Base-by-base conservation (phyloP, 495 filamentous ascomycete species). In the Xylaria palmicola region DNA sequence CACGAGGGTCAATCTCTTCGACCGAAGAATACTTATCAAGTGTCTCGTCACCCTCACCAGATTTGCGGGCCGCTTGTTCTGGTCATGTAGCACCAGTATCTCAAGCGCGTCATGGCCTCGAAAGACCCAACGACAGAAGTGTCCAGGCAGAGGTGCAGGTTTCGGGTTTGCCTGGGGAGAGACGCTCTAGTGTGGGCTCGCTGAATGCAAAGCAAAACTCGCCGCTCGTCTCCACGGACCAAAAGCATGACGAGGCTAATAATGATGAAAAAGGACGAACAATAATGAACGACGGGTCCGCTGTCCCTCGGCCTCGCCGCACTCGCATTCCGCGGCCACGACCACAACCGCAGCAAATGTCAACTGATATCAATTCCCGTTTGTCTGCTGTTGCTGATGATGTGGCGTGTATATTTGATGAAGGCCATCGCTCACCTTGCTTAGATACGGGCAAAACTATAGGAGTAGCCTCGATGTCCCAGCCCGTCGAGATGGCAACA, bases 11-110 rank as follows among this genome's bases (percentile, higher is more conserved):
- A 10, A 9, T 43, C 10, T 57, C 58, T 8, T 63, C 65, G 10
- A 37, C 15, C 8, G 65, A 54, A 34, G 56, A 59, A 29, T 49
- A 61, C 8, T 47, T 51, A 24, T 55, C 49, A 17, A 40, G 29
- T 24, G 34, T 22, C 27, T 56, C 60, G 5, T 34, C 56, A 26
- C 22, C 41, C 29, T 34, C 24, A 41, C 36, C 55, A 1, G 20
- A 27, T 24, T 9, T n/a, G 5, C n/a, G 13, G 12, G 24, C 2
- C 19, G 20, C 7, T 8, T 26, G 27, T 7, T 7, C 22, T 27
- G 22, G 22, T 29, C 12, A 30, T 3, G 19, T 29, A 3, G 27
- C n/a, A 3, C 27, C 19, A 19, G 27, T 15, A 27, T 44, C 47
- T 36, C 47, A 15, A 43, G 7, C 4, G 30, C 24, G 39, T 41